Evolutionary conservation across 345 rosid species (phyloP), one percentile per base, ranked within the genome.

Genomic region (Orychophragmus violaceus): DNA sequence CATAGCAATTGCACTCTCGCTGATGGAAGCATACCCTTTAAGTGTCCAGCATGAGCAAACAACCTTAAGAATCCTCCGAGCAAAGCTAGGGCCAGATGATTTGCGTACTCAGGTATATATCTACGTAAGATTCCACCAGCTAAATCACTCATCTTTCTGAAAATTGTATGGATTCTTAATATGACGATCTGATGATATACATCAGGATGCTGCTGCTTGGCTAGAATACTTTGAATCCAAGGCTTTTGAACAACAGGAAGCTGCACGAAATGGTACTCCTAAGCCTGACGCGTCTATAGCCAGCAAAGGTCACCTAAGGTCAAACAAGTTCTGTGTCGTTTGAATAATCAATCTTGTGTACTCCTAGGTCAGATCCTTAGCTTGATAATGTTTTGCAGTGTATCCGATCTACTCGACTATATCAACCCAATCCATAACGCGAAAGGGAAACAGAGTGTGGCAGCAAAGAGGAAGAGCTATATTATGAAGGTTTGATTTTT

Each of bases 121-220:
- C n/a, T n/a, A n/a, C n/a, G 22, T 53, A 33, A 45, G 21, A 23
- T 53, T 6, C n/a, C n/a, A 56, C 29, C 46, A 13, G 59, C 48
- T 60, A 49, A 46, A 39, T 58, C 21, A 50, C 36, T 30, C n/a
- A 30, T 75, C 30, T 32, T 35, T 66, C 13, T 67, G 68, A 44
- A 48, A 33, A 44, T 35, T 64, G 30, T 33, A 55, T 35, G 25
- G 7, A 36, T 48, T 46, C 44, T 55, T 56, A 35, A 25, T 30
- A 17, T 66, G 22, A 50, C 27, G n/a, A 46, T 62, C 67, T 36
- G 39, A 22, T 37, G 61, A 74, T 78, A 76, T 74, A 22, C 59
- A 76, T 55, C 82, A 94, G 99, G 99, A 94, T 81, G 97, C 99
- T 69, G 97, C 99, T 70, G 99, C 99, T 71, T 94, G 99, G 99